Base-by-base conservation (phyloP, 441 rosid genomes). In the Populus hybrid region DNA sequence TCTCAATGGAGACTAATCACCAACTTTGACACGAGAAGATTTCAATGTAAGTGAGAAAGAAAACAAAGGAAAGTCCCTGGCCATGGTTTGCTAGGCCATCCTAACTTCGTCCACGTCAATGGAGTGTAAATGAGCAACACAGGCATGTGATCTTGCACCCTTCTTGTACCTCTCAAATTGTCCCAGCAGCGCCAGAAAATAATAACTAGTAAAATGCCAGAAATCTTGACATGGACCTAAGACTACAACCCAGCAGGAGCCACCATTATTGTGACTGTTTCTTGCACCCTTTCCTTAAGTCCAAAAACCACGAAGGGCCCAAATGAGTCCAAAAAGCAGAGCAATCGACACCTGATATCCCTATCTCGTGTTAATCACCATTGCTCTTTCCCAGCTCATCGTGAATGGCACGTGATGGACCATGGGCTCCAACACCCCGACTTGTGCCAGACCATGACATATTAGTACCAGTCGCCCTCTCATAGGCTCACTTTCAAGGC, bases 141-240 rank as follows among this genome's bases (percentile, higher is more conserved):
- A 65, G 6, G 7, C 85, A 82, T 50, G 82, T 82, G 85, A 74
- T 70, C 50, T 65, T 79, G 82, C 76, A 46, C 72, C 78, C 32
- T 30, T 30, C 82, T 65, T 53, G 28, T 32, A 23, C 74, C 71
- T 78, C 71, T 73, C 71, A 12, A 6, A 21, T 18, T 53, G 21
- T 53, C 61, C 69, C 8, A 57, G 32, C 24, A 24, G 16, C 23
- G 14, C 65, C 21, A 19, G 50, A 38, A 61, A 24, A 61, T 32
- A 21, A 32, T 7, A 34, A 19, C 18, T 34, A 21, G 8, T 21
- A 9, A 74, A 11, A 34, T 8, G 69, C 5, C 30, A 61, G 32
- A 73, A 50, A 19, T 19, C 23, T 11, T 50, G 72, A 75, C 32
- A 75, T 26, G 32, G 72, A 75, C 72, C 64, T 30, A 75, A 30